Evolutionary conservation across 2,329 filamentous ascomycete genomes (phyloP), one percentile per base, ranked within the genome.

Genomic region (Paraconiothyrium brasiliense): DNA sequence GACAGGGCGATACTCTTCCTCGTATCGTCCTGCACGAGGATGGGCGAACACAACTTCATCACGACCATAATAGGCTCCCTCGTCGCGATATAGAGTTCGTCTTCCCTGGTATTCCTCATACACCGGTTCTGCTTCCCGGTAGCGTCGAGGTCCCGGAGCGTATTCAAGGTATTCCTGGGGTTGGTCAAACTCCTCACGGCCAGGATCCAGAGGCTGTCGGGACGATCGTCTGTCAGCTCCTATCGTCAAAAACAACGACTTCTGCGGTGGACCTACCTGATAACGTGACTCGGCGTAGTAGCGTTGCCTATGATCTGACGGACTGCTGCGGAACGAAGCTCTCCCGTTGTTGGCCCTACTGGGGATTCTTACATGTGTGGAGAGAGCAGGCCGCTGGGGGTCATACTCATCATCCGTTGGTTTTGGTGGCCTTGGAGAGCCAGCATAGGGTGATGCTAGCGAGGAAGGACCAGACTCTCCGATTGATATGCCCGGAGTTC

Each of bases 331-430:
- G 56, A 71, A 69, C 3, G 70, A 65, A 13, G 67, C 66, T 58
- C 65, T 71, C 56, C 67, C 72, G 37, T 65, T 65, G 20, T 59
- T 54, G n/a, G 67, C 48, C 34, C 60, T 64, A 20, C 67, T 41
- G 24, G 59, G 35, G 37, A 68, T 67, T 44, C 65, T 69, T 20
- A 62, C 32, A 50, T 71, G 69, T 5, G 58, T 32, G 10, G 64
- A 46, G n/a, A 73, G 65, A 6, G 72, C 70, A 20, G 82, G 82
- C 32, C 76, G 76, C 58, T 79, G 79, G 35, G 81, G 80, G 68
- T 84, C 81, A 70, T 85, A 85, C 64, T 84, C 83, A 68, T 84
- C 80, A 57, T 83, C 80, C 2, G 69, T 74, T n/a, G 66, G 62
- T 57, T 69, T 76, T 4, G 63, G 57, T 10, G 78, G 76, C 35